Evolutionary conservation across 169 alveolate species (phyloP), one percentile per base, ranked within the genome.

Genomic region (Plasmodium inui): DNA sequence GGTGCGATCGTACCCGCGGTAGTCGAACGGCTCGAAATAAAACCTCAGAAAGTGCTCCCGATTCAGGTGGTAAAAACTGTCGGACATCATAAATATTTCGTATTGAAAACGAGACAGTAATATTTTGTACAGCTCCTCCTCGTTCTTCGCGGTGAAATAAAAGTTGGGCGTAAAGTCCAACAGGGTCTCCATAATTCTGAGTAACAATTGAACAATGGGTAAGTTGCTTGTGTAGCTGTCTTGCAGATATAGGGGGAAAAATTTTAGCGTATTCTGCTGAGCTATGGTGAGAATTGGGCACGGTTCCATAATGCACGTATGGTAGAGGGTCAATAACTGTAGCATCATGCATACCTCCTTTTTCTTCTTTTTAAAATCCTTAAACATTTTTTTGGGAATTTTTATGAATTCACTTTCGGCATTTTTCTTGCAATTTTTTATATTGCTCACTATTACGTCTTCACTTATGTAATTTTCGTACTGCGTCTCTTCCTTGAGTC

Each of bases 171-270:
- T 95, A 91, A 94, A 96, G 41, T 96, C 98, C 74, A 96, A 73
- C 30, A 96, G 81, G 4, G 98, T 95, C 72, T 96, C 98, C 82
- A 96, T 70, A 7, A 95, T 95, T 72, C 96, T 96, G 46, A 96
- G 95, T 71, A 96, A 83, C 91, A 95, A 92, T 50, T 94, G 95
- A 22, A 95, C 95, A 44, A 95, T 96, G 22, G 97, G 97, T 34
- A 96, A 30, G 37, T 93, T 95, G 34, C 82, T 78, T n/a, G 98
- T 96, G 82, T 95, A 93, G 46, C 97, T 79, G 57, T 83, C 92
- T 92, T 94, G 82, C 53, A 94, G 71, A 89, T 94, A 96, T 12
- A 82, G 5, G 53, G 96, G 97, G 34, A 95, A 83, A 10, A 61
- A 72, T 84, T 96, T 96, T 26, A 96, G 80, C 10, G 94, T 89